Percentiles rank a stretch among this genome's conserved stretches.
phyloP scores from a whole-genome alignment of 768 basidiomycete species.

The Dendrothele bispora region DNA sequence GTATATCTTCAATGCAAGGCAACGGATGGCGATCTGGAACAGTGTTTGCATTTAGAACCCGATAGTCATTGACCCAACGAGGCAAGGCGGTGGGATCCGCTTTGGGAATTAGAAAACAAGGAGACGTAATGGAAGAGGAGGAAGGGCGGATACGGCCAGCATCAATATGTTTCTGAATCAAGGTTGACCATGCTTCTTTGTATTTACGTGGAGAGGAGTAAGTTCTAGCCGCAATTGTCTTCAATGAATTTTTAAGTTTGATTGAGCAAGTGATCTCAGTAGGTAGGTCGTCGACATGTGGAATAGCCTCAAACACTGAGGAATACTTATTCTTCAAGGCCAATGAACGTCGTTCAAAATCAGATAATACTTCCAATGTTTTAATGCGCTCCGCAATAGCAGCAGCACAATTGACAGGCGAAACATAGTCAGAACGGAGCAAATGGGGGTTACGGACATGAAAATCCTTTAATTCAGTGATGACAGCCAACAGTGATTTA shows the following conservation, averaged over 20 bases:
- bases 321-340: constrained; percentile 9
- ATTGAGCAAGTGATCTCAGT: constrained; percentile 17
- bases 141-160: constrained; percentile 27
- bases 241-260: constrained; percentile 17
- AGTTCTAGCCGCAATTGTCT: constrained; percentile 8
- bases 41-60: constrained; percentile 21
- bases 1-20: constrained; percentile 28
- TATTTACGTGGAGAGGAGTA: constrained; percentile 34
- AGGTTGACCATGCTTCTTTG: constrained; percentile 21
- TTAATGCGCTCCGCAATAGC: not conserved
- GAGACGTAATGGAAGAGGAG: constrained; percentile 22
- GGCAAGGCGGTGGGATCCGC: constrained; percentile 21
- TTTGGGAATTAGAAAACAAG: constrained; percentile 32
- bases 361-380: not conserved
- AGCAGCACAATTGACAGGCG: not conserved
- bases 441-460: too few relatives aligned
- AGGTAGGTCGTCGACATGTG: constrained; percentile 20
- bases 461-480: not conserved
- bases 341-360: not conserved
- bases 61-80: constrained; percentile 28
- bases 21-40: constrained; percentile 20
- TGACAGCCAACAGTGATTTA: not conserved
- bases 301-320: constrained; percentile 20
- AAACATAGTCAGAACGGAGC: not conserved
- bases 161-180: constrained; percentile 29